Evolutionary conservation across 1,139 yeast species (phyloP).

Genomic region (Lodderomyces pseudojiufengensis): DNA sequence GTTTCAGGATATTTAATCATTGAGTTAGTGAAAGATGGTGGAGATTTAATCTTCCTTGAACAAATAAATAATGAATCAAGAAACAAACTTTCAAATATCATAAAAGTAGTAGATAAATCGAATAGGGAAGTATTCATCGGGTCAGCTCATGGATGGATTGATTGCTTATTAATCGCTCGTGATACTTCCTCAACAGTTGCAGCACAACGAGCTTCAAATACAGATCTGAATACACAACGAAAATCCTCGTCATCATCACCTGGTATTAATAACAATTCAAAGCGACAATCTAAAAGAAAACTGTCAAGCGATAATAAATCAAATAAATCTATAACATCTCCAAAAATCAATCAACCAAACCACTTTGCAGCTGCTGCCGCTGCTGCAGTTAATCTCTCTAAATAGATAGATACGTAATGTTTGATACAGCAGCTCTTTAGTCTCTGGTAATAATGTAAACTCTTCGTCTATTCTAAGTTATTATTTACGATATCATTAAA

Average conservation of each 20-base stretch:
- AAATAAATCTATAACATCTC: slow-evolving; percentile 10
- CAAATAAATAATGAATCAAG: slow-evolving; percentile 22
- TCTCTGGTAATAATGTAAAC: too few relatives aligned
- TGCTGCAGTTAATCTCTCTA: slow-evolving; percentile 34
- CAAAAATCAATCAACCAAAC: slow-evolving; percentile 15
- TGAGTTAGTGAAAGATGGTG: slow-evolving; percentile 54
- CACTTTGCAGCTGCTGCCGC: slow-evolving; percentile 49
- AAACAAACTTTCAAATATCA: slow-evolving; percentile 22
- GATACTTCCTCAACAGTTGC: slow-evolving; percentile 18
- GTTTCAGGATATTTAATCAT: slow-evolving; percentile 59
- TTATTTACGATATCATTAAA: too few relatives aligned
- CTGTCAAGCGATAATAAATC: slow-evolving; percentile 6
- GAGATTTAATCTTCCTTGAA: slow-evolving; percentile 58
- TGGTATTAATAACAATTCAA: slow-evolving; percentile 1
- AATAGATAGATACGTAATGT: too few relatives aligned
- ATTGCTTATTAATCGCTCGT: slow-evolving; percentile 42
- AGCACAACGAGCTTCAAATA: too few relatives aligned
- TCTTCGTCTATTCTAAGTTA: too few relatives aligned
- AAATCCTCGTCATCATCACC: not conserved
- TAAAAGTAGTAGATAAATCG: slow-evolving; percentile 35
- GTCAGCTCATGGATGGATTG: slow-evolving; percentile 43
- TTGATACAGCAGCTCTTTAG: too few relatives aligned
- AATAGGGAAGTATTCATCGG: slow-evolving; percentile 37
- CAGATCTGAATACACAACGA: too few relatives aligned
- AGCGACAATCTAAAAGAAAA: slow-evolving; percentile 10